A percentile compares a stretch with the other conserved stretches of the same genome.
These are phyloP conservation scores for Ogataea ganodermae DNA, from an alignment of 805 yeast genomes.

Conservation along the genomic window DNA sequence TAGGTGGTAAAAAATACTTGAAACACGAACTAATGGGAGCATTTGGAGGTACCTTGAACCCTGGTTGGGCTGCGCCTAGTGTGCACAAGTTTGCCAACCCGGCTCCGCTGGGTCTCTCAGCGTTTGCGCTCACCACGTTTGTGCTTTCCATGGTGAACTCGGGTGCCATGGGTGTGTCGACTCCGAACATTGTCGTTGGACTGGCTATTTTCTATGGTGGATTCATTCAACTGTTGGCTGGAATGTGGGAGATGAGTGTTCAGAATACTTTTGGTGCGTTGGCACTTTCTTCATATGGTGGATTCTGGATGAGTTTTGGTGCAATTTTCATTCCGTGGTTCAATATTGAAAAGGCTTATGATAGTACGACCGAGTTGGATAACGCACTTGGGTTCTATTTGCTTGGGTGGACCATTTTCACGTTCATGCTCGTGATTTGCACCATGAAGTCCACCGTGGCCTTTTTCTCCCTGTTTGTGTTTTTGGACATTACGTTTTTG, in stretches of 20 bases:
- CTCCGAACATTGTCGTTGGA: slow-evolving; percentile 63
- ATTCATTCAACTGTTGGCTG: slow-evolving; percentile 67
- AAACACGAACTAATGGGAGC: slow-evolving; percentile 61
- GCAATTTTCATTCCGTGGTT: slow-evolving; percentile 61
- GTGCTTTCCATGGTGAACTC: slow-evolving; percentile 64
- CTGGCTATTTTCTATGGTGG: slow-evolving; percentile 75
- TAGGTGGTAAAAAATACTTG: slow-evolving; percentile 72
- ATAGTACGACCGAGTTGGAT: slow-evolving; percentile 43
- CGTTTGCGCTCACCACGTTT: slow-evolving; percentile 69
- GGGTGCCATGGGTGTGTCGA: slow-evolving; percentile 66
- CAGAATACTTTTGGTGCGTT: slow-evolving; percentile 79
- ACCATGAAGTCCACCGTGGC: slow-evolving; percentile 58
- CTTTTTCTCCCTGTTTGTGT: slow-evolving; percentile 53
- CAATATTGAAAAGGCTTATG: slow-evolving; percentile 53
- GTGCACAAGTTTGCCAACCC: slow-evolving; percentile 68
- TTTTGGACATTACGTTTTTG: slow-evolving; percentile 56
- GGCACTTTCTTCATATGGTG: slow-evolving; percentile 62
- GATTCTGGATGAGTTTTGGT: slow-evolving; percentile 77
- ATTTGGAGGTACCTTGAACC: slow-evolving; percentile 82
- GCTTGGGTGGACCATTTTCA: slow-evolving; percentile 65
- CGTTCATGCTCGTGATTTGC: slow-evolving; percentile 56
- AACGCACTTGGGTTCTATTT: slow-evolving; percentile 61
- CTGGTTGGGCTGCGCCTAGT: slow-evolving; percentile 64
- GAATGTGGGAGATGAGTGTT: slow-evolving; percentile 73
- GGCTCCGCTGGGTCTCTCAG: slow-evolving; percentile 72